phyloP scores from a whole-genome alignment of 2,329 filamentous ascomycete genomes.

The Coleophoma eucalyptorum region DNA sequence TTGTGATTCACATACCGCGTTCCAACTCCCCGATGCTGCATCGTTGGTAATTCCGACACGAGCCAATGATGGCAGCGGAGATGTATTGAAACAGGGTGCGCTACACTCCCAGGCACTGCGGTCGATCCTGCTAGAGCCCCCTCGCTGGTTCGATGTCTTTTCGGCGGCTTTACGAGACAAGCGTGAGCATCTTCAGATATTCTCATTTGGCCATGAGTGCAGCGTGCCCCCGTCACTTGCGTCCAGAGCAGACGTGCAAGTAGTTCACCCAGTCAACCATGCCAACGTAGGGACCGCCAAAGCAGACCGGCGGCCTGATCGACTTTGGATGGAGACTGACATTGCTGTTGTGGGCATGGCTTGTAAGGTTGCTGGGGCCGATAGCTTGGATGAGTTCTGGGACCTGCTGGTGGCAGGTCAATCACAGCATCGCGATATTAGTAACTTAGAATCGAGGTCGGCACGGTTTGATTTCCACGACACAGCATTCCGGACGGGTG shows the following conservation, averaged over 20 bases:
- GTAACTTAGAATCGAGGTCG: no score
- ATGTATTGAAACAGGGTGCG: constrained; percentile 13
- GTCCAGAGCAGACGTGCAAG: constrained; percentile 16
- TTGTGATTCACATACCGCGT: constrained; percentile 20
- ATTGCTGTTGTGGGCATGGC: constrained; percentile 32
- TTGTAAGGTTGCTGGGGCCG: constrained; percentile 26
- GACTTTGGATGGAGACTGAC: constrained; percentile 1
- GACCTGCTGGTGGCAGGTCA: constrained; percentile 68
- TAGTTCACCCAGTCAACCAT: constrained; percentile 4
- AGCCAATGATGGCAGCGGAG: constrained; percentile 14
- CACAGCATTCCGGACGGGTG: constrained; percentile 55
- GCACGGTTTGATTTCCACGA: constrained; percentile 70
- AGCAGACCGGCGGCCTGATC: constrained; percentile 30
- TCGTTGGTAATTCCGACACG: constrained; percentile 22
- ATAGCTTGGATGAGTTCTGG: constrained; percentile 59
- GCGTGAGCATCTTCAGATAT: constrained; percentile 12
- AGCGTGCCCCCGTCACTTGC: constrained; percentile 29
- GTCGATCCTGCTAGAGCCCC: constrained; percentile 29
- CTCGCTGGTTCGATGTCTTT: constrained; percentile 31
- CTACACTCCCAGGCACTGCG: constrained; percentile 28
- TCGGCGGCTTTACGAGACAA: constrained; percentile 8
- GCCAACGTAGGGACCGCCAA: constrained; percentile 5
- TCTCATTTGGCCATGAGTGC: constrained; percentile 34
- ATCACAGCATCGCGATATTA: constrained; percentile 60
- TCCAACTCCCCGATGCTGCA: constrained; percentile 30